Conservation (phyloP, 257 asterid species). For the Solanum neorickii region DNA sequence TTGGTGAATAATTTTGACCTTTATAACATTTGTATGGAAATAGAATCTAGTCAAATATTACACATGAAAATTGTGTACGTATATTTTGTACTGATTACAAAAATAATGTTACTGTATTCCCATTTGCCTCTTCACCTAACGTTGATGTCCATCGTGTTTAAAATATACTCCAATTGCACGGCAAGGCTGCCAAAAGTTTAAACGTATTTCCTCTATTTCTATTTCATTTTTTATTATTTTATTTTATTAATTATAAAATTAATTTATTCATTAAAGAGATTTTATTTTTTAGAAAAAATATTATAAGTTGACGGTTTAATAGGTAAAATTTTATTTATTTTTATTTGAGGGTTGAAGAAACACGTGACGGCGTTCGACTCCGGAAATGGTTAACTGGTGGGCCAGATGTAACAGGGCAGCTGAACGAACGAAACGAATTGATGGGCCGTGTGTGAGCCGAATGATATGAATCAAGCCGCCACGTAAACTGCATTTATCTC, state of each 20-base stretch:
- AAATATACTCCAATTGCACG: neutral
- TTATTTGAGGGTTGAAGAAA: too few species aligned
- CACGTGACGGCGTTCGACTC: neutral
- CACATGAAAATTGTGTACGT: neutral
- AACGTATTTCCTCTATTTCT: too few species aligned
- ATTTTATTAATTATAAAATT: too few species aligned
- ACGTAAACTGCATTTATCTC: constrained; percentile 6
- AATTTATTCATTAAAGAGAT: too few species aligned
- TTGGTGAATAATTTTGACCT: neutral
- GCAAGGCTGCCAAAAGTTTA: neutral
- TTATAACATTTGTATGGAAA: neutral
- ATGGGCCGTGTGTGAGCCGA: neutral
- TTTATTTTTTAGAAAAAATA: too few species aligned
- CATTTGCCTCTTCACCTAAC: neutral
- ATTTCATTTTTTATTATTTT: too few species aligned
- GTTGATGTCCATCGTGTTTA: neutral
- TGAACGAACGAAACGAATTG: neutral
- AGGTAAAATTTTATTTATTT: too few species aligned
- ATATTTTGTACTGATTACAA: neutral
- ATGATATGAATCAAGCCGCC: constrained; percentile 6
- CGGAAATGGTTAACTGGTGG: neutral
- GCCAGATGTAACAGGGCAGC: neutral
- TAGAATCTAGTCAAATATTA: neutral
- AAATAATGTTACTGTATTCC: neutral
- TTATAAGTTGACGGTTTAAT: too few species aligned